Evolutionary conservation across 169 alveolate species (phyloP).

Genomic region (Toxoplasma gondii): DNA sequence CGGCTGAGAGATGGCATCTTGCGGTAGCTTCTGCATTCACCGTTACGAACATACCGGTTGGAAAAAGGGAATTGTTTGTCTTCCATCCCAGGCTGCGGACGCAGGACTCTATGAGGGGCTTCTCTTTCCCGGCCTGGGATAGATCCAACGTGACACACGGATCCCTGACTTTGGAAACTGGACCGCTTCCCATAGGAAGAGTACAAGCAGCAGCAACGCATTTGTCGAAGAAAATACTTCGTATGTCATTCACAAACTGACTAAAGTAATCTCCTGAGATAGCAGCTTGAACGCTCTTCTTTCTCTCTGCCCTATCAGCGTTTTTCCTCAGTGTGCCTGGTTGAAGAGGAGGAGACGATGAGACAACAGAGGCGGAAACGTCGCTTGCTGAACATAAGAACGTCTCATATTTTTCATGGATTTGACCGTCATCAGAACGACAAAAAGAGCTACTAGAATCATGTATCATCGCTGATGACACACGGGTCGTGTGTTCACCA

Average conservation of each 20-base stretch:
- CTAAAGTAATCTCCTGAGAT: background rate
- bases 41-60: background rate
- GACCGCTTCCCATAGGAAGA: background rate
- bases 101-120: background rate
- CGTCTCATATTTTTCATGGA: background rate
- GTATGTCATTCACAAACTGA: background rate
- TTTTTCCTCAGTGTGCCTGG: background rate
- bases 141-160: slow-evolving; percentile 2
- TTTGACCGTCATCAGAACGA: background rate
- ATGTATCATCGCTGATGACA: too few species aligned
- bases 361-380: background rate
- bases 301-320: too few species aligned
- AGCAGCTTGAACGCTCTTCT: background rate
- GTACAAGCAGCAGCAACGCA: background rate
- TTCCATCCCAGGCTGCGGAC: slow-evolving; percentile 10
- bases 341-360: background rate
- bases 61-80: background rate
- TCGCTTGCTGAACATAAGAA: slow-evolving; percentile 15
- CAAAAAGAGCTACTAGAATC: background rate
- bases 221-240: background rate
- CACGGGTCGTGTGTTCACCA: too few species aligned
- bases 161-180: background rate
- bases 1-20: too few species aligned
- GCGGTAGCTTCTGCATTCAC: background rate
- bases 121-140: slow-evolving; percentile 15